Base-by-base conservation (phyloP, 2,329 filamentous ascomycete species). In the Arthrinium phaeospermum region DNA sequence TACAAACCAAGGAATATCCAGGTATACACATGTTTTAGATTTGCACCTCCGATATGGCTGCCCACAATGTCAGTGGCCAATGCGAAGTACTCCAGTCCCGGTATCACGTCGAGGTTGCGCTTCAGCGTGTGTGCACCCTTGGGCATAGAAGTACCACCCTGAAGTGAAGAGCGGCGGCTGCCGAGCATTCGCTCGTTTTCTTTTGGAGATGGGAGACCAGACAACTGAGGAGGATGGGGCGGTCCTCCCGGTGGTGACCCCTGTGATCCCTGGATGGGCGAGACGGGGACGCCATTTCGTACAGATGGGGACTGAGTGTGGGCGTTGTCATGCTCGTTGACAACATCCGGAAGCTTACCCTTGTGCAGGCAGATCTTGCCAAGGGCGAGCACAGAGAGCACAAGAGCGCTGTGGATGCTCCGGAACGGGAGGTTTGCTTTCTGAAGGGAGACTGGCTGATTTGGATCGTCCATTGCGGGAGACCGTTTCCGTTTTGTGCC, bases 81-180 rank as follows among this genome's bases (percentile, higher is more conserved):
- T 0, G 93, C 93, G 80, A 95, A 98, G 80, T 98, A 98, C 44
- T 95, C 93, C 72, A 98, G 85, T 0, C 96, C 96, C 0, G 96
- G 96, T 73, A 98, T 93, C 8, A 93, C 88, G 77, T 98, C 95
- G 69, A 96, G 87, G 79, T 97, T 98, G 76, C 89, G 87, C 70
- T 82, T 80, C 30, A 77, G 75, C 1, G 78, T 77, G 67, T 78
- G 75, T 4, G 75, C 76, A 30, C 74, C 73, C 75, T 79, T 84
- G 8, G 79, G 51, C 22, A 72, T 72, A 7, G 76, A 75, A 57
- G 75, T 76, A 1, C 76, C 73, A 1, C 82, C 86, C 77, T 91
- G 86, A 61, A 88, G 79, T 0, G 89, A 91, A 4, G 85, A 84
- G 71, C 88, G 83, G 70, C 89, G 84, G 75, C 86, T 87, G 74